Base-by-base conservation (phyloP, 129 eudicot genomes). In the Glebionis coronaria region DNA sequence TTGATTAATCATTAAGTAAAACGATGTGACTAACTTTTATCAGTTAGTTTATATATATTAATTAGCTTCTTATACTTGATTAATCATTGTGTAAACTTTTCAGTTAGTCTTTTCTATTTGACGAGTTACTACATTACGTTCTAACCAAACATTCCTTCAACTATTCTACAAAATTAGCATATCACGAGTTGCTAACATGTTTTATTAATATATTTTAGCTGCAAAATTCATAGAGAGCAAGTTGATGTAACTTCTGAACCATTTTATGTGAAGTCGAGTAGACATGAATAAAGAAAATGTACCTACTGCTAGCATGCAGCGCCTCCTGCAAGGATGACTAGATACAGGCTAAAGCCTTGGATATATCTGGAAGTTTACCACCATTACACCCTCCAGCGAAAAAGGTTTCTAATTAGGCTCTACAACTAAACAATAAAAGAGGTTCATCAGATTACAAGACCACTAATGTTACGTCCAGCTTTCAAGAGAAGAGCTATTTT, bases 291-390 rank as follows among this genome's bases (percentile, higher is more conserved):
- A 80, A 71, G 91, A 82, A 76, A 90, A 84, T 38, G 77, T 25
- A 71, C 62, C 74, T 40, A 71, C 57, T 46, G 71, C 76, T 66
- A 75, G 72, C 63, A 58, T 74, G 59, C 82, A 60, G 73, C 78
- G 57, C 78, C 88, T 44, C 57, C 78, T 61, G 76, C 73, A 60
- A 83, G 99, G 57, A 71, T 89, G 51, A 89, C 97, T 35, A 77
- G 95, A 82, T n/a, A 85, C 95, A 79, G 90, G 90, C 99, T 50
- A 94, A 89, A 81, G 79, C 82, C 47, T 72, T 84, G 75, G 84
- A 77, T 28, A 52, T 74, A 38, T 72, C 83, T 50, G 81, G 88
- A 72, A 73, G 71, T 61, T 68, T 86, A 67, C 88, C 87, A 38
- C 86, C 85, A 65, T 20, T 61, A 46, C 70, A 81, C 57, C 84